Base-by-base conservation (phyloP, 1,284 basidiomycete species). In the Boletellus deceptivus region DNA sequence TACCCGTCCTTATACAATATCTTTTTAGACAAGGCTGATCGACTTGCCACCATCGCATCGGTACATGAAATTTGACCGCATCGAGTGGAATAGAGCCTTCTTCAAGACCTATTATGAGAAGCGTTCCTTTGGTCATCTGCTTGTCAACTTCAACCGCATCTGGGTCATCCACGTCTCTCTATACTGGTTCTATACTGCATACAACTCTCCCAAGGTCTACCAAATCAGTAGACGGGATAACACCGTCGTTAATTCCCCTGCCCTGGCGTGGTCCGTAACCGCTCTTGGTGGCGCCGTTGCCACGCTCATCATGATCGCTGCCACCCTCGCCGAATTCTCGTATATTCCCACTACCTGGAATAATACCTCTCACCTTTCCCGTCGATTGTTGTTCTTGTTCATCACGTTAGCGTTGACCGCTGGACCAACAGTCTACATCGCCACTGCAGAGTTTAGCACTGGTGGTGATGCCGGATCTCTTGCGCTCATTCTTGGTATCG, bases 61-160 rank as follows among this genome's bases (percentile, higher is more conserved):
- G 37, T 98, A 93, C 73, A 93, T 94, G 90, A 91, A 89, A 70
- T 94, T 98, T 61, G 91, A 94, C 70, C 83, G 91, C 53, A 86
- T 98, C 60, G 93, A 98, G 59, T 98, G 95, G 94, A 87, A 87
- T 63, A 80, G 85, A 34, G 93, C 87, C 1, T 97, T 97, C 71
- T 95, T 95, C 87, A 98, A 98, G 78, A 98, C 94, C 0, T 98
- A 97, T 72, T 91, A 85, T 58, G 95, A 98, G 73, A 93, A 93
- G 66, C 91, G 95, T 37, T 95, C 93, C 0, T 90, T 95, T 69
- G 85, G 92, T 53, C 94, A 98, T 70, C 78, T 97, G 1, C 80
- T 98, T 53, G 93, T 97, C 76, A 97, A 98, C 77, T 98, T 98
- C 75, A 98, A 97, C 75, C 90, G 94, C 49, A 90, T 98, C 62